Evolutionary conservation across 805 yeast species (phyloP).

Genomic region (Zygotorulaspora florentina): DNA sequence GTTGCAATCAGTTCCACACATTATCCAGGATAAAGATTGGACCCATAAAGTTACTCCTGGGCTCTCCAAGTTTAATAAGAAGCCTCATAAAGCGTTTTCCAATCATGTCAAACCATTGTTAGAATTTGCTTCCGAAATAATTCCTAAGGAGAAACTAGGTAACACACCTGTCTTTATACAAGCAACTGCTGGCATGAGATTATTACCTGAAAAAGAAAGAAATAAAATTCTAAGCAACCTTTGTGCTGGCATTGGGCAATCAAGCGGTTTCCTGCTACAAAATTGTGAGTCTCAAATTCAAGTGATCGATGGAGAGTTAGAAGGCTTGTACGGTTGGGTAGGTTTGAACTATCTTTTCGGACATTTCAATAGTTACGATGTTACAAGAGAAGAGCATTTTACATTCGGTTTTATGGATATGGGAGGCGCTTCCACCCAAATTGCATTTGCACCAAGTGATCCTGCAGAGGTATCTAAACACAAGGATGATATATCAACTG

Average conservation of each 20-base stretch:
- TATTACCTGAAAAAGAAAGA: slow-evolving; percentile 55
- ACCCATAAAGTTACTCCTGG: slow-evolving; percentile 76
- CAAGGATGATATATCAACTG: slow-evolving; percentile 64
- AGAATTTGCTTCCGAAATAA: slow-evolving; percentile 60
- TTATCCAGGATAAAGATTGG: slow-evolving; percentile 65
- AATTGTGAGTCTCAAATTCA: slow-evolving; percentile 70
- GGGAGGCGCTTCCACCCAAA: slow-evolving; percentile 98
- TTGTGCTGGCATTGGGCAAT: slow-evolving; percentile 51
- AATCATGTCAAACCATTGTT: slow-evolving; percentile 65
- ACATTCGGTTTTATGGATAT: slow-evolving; percentile 95
- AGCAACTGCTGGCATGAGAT: slow-evolving; percentile 96
- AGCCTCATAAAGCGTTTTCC: slow-evolving; percentile 57
- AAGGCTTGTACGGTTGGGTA: slow-evolving; percentile 95
- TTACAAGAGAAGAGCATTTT: slow-evolving; percentile 36
- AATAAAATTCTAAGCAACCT: slow-evolving; percentile 51
- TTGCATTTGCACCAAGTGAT: slow-evolving; percentile 82
- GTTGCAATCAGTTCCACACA: slow-evolving; percentile 60
- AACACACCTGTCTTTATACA: slow-evolving; percentile 85
- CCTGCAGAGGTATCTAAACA: slow-evolving; percentile 58
- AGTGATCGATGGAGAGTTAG: slow-evolving; percentile 90
- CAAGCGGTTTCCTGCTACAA: slow-evolving; percentile 50
- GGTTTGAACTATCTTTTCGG: slow-evolving; percentile 82
- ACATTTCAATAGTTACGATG: slow-evolving; percentile 48
- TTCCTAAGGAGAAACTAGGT: slow-evolving; percentile 56
- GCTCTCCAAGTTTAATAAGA: slow-evolving; percentile 60